Base-by-base conservation (phyloP, 257 asterid genomes). In the Salvia miltiorrhiza region DNA sequence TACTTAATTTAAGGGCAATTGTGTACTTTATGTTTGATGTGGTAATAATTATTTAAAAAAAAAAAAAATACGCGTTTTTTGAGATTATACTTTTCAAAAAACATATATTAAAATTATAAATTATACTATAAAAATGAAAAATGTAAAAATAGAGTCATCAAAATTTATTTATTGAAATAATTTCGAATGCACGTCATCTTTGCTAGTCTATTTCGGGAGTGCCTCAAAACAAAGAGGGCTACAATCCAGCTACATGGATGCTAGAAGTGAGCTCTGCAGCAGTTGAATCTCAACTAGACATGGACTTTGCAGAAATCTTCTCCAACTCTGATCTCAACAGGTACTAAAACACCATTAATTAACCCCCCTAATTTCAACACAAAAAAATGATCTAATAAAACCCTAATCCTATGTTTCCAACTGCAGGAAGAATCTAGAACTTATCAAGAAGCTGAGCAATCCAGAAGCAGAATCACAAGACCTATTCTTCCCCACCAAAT, bases 201-300 rank as follows among this genome's bases (percentile, higher is more conserved):
- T n/a, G n/a, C n/a, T 0, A 30, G 93, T 79, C 84, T 4, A 59
- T 87, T 57, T 73, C 79, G 1, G 90, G 88, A 66, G 93, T 87
- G 60, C 73, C 77, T 5, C 79, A 76, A 70, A 82, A 82, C 69
- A 79, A 60, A 73, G 78, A 84, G 14, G 93, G 88, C 48, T 84
- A 81, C 58, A 84, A 87, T 71, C 93, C 93, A 24, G 93, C 90
- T 26, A 87, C 90, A 21, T 87, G 93, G 93, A 84, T 84, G 93
- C 73, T 84, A 24, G 87, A 87, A 65, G 87, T 82, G 35, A 84
- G 88, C 59, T 72, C 90, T 20, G 37, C 85, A 17, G 77, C 85
- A 8, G 73, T 87, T 57, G 93, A 87, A 56, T 20, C 84, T 77
- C 87, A 84, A 71, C 73, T 80, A 19, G 80, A 67, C 2, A 3